These are phyloP conservation scores for Mycosarcoma mackinlayi DNA, from an alignment of 1,284 basidiomycete species.

Conservation along the genomic window DNA sequence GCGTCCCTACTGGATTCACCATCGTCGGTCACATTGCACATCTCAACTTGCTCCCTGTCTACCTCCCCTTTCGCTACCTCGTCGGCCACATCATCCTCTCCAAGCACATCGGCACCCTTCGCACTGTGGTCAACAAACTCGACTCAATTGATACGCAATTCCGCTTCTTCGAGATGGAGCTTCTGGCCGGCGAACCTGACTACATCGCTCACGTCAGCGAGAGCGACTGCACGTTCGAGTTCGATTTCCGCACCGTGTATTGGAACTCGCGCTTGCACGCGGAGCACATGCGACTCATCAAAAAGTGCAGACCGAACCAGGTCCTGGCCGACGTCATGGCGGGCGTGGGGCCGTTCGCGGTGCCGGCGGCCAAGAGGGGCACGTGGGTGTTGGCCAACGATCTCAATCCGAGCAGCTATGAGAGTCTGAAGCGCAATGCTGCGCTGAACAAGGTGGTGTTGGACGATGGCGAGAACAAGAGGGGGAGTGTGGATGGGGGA, in stretches of 20 bases:
- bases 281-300: slow-evolving; percentile 88
- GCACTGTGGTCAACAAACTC: slow-evolving; percentile 95
- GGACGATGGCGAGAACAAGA: background rate
- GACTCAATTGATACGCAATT: slow-evolving; percentile 87
- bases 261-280: slow-evolving; percentile 96
- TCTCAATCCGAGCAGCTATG: slow-evolving; percentile 86
- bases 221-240: slow-evolving; percentile 84
- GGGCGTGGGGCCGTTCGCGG: slow-evolving; percentile 94
- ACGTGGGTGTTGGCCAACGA: slow-evolving; percentile 85
- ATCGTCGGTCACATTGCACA: slow-evolving; percentile 90
- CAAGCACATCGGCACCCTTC: slow-evolving; percentile 74
- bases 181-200: slow-evolving; percentile 88
- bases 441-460: slow-evolving; percentile 51
- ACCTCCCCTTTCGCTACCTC: slow-evolving; percentile 87
- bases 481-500: slow-evolving; percentile 27
- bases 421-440: slow-evolving; percentile 73
- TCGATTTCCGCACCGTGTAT: slow-evolving; percentile 95
- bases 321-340: slow-evolving; percentile 92
- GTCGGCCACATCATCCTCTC: slow-evolving; percentile 84
- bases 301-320: slow-evolving; percentile 75
- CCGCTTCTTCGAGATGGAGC: slow-evolving; percentile 96
- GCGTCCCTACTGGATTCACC: slow-evolving; percentile 87
- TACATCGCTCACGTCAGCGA: slow-evolving; percentile 75
- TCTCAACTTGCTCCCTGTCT: slow-evolving; percentile 89
- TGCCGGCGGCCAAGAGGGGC: slow-evolving; percentile 90